phyloP scores from a whole-genome alignment of 495 filamentous ascomycete species.

The Penicillium alfredii region DNA sequence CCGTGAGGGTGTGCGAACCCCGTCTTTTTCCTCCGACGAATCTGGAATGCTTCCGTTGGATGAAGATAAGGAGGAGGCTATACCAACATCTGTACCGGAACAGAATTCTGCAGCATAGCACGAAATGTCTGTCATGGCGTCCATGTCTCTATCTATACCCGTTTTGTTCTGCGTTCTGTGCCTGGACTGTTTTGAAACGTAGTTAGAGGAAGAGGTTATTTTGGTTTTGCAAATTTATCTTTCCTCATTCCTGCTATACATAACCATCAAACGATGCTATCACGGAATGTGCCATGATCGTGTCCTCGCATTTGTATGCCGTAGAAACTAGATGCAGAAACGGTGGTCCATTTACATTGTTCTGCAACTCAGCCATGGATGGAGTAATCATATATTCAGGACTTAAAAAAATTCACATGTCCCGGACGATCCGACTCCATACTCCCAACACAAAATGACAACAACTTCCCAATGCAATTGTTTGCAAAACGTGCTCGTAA shows the following conservation, averaged over 20 bases:
- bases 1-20: slow-evolving; percentile 33
- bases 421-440: slow-evolving; percentile 19
- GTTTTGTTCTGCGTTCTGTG: too few relatives aligned
- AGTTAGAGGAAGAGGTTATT: too few relatives aligned
- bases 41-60: slow-evolving; percentile 21
- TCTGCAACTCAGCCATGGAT: too few relatives aligned
- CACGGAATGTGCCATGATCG: too few relatives aligned
- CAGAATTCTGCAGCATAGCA: slow-evolving; percentile 6
- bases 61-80: slow-evolving; percentile 22
- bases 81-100: slow-evolving; percentile 14
- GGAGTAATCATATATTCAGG: slow-evolving; percentile 15
- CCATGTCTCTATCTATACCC: slow-evolving; percentile 5
- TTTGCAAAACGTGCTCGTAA: slow-evolving; percentile 19
- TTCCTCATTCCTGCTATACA: too few relatives aligned
- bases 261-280: too few relatives aligned
- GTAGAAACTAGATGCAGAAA: not conserved
- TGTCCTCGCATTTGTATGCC: not conserved
- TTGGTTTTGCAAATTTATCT: too few relatives aligned
- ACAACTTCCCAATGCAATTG: slow-evolving; percentile 29
- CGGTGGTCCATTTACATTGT: too few relatives aligned
- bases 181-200: slow-evolving; percentile 2
- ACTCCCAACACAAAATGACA: slow-evolving; percentile 22
- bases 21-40: slow-evolving; percentile 38
- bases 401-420: too few relatives aligned
- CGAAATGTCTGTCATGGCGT: slow-evolving; percentile 3